Percentiles rank a stretch among this genome's conserved stretches.
These are phyloP conservation scores for Neopestalotiopsis clavispora DNA, from an alignment of 2,329 filamentous ascomycete species.

Conservation along the genomic window DNA sequence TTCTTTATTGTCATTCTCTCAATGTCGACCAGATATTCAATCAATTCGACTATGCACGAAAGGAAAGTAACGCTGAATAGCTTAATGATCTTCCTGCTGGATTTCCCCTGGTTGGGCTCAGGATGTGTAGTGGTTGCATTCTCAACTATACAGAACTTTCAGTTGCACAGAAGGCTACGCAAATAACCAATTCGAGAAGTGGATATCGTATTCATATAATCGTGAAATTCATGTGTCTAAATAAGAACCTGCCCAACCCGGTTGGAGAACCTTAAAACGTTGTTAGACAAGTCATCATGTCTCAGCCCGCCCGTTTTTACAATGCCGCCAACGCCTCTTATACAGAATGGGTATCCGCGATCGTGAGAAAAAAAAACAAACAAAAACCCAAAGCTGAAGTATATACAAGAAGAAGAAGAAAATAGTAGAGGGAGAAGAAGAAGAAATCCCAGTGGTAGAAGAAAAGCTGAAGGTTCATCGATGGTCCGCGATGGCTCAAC, in stretches of 20 bases:
- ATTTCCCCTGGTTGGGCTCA: too few species aligned
- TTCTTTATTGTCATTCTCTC: too few species aligned
- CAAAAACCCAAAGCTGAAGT: neutral
- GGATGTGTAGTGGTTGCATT: too few species aligned
- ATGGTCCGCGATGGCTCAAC: neutral
- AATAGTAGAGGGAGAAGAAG: neutral
- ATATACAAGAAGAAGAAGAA: slow-evolving; percentile 7
- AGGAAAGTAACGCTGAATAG: too few species aligned
- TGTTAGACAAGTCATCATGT: neutral
- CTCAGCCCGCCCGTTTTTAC: neutral
- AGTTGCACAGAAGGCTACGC: neutral
- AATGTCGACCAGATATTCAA: too few species aligned
- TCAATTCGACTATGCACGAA: too few species aligned
- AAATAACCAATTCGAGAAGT: neutral
- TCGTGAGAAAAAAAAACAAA: neutral
- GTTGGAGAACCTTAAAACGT: neutral
- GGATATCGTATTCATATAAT: neutral
- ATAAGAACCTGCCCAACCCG: neutral
- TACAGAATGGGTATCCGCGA: neutral
- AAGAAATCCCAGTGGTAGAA: neutral
- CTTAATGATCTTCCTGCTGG: too few species aligned
- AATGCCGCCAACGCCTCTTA: neutral
- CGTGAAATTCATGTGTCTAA: neutral
- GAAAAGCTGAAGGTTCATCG: neutral
- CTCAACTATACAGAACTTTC: neutral